Evolutionary conservation across 83 land plant genomes (phyloP).

Genomic region (Picea abies): DNA sequence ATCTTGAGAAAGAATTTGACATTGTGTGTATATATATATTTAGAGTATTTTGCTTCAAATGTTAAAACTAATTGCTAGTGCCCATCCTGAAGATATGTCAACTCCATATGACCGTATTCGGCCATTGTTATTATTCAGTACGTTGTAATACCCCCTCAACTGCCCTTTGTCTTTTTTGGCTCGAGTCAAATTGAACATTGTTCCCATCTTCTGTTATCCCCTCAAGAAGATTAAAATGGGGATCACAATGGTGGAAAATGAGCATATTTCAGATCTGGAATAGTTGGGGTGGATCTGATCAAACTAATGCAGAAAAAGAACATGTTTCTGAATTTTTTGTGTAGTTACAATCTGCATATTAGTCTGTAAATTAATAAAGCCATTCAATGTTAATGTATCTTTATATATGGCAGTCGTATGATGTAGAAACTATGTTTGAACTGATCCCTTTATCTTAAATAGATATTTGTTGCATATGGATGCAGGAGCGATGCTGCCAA

Average conservation of each 20-base stretch:
- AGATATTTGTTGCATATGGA: constrained; percentile 1
- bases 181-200: too few relatives aligned
- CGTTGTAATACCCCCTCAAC: background rate
- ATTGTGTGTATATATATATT: background rate
- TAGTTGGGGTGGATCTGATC: too few relatives aligned
- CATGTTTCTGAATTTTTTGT: too few relatives aligned
- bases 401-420: constrained; percentile 2
- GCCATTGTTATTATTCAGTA: background rate
- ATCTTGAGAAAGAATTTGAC: constrained; percentile 2
- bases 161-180: background rate
- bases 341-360: too few relatives aligned
- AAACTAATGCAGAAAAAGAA: too few relatives aligned
- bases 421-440: background rate
- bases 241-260: too few relatives aligned
- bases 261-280: too few relatives aligned
- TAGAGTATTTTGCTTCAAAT: background rate
- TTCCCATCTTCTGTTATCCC: too few relatives aligned
- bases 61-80: background rate
- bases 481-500: constrained; percentile 46
- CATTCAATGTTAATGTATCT: background rate
- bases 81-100: background rate
- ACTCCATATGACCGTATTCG: background rate
- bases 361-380: too few relatives aligned
- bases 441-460: background rate
- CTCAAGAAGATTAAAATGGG: too few relatives aligned